A percentile compares a stretch with the other conserved stretches of the same genome.
phyloP scores from a whole-genome alignment of 1,284 basidiomycete genomes.

The Papiliotrema fonsecae region DNA sequence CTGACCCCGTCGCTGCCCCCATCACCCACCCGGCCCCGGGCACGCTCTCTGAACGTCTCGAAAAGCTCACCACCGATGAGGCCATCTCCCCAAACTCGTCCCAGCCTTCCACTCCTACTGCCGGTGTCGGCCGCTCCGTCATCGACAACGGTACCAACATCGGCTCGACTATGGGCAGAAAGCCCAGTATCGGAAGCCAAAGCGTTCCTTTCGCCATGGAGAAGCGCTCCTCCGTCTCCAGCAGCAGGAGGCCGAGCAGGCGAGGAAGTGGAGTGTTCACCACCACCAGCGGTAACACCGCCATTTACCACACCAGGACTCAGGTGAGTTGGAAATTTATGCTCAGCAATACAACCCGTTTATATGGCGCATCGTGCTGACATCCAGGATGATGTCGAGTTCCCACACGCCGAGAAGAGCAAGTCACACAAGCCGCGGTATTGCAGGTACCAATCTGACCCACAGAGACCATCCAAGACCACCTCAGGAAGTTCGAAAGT shows the following conservation, averaged over 20 bases:
- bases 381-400: conserved; percentile 43
- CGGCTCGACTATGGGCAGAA: conserved; percentile 29
- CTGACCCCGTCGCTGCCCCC: neutral
- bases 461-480: conserved; percentile 66
- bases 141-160: conserved; percentile 44
- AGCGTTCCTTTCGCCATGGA: conserved; percentile 16
- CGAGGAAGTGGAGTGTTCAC: conserved; percentile 57
- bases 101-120: conserved; percentile 2
- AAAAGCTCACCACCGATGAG: conserved; percentile 1
- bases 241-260: conserved; percentile 22
- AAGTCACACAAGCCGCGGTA: conserved; percentile 1
- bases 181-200: conserved; percentile 19
- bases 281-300: conserved; percentile 65
- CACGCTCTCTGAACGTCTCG: conserved; percentile 2
- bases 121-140: conserved; percentile 11
- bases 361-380: too few species aligned
- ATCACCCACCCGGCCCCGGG: neutral
- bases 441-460: conserved; percentile 6
- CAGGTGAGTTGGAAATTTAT: conserved; percentile 29
- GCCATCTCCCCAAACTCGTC: conserved; percentile 5
- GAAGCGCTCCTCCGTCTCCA: conserved; percentile 9
- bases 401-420: conserved; percentile 49
- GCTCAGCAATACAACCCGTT: conserved; percentile 2
- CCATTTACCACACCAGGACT: conserved; percentile 60
- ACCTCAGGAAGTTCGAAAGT: conserved; percentile 79